A percentile compares a stretch with the other conserved stretches of the same genome.
Conservation (phyloP, 331 rosid genomes). For the Acacia concinna region DNA sequence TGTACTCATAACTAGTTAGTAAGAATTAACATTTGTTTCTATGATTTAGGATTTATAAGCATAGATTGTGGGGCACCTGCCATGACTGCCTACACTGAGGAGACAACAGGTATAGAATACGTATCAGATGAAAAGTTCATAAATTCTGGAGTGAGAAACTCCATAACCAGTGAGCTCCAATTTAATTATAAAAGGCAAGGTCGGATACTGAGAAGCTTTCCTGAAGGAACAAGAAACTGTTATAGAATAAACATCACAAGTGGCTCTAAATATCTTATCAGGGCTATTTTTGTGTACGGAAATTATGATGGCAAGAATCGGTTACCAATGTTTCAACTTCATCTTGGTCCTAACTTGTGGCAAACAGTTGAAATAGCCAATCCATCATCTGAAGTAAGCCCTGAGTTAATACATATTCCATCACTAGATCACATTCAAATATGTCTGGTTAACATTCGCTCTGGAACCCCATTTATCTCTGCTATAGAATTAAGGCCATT, state of each 20-base stretch:
- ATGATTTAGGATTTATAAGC: conserved; percentile 45
- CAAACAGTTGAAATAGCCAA: neutral
- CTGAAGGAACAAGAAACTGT: conserved; percentile 45
- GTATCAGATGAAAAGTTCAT: conserved; percentile 45
- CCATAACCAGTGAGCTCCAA: conserved; percentile 3
- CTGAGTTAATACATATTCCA: conserved; percentile 32
- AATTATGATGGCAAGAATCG: conserved; percentile 35
- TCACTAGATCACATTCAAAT: conserved; percentile 18
- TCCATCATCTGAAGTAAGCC: fast-evolving
- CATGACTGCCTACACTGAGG: conserved; percentile 2
- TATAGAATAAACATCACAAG: conserved; percentile 35
- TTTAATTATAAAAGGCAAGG: neutral
- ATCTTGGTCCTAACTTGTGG: conserved; percentile 36
- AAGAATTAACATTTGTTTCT: neutral
- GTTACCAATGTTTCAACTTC: conserved; percentile 27
- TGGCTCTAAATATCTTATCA: conserved; percentile 31
- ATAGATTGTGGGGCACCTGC: conserved; percentile 42
- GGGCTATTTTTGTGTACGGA: conserved; percentile 29
- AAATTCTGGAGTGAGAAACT: conserved; percentile 30
- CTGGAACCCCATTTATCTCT: conserved; percentile 41
- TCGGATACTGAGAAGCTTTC: conserved; percentile 48
- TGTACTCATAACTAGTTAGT: neutral
- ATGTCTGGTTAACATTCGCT: conserved; percentile 30
- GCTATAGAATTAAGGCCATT: conserved; percentile 30
- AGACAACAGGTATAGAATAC: conserved; percentile 23